A percentile compares a stretch with the other conserved stretches of the same genome.
These are phyloP conservation scores for Diplodia intermedia DNA, from an alignment of 2,329 filamentous ascomycete species.

Conservation along the genomic window DNA sequence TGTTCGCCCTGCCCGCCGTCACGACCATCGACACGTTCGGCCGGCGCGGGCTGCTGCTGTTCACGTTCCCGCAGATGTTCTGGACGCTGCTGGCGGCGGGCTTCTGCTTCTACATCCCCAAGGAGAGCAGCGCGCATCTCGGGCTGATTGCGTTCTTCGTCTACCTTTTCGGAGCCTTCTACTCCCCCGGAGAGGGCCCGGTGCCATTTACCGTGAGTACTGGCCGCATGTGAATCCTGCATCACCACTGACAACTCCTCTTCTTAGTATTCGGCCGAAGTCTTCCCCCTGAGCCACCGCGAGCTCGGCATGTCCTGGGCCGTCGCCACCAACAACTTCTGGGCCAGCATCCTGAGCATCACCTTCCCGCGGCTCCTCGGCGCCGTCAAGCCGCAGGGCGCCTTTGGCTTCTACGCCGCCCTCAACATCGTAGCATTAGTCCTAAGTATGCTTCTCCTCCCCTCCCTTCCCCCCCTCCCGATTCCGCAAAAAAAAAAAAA, in stretches of 20 bases:
- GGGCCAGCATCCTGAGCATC: constrained; percentile 64
- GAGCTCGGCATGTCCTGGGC: constrained; percentile 75
- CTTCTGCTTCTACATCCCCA: constrained; percentile 61
- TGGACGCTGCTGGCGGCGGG: constrained; percentile 57
- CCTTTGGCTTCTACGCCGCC: constrained; percentile 67
- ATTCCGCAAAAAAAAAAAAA: neutral
- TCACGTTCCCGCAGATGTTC: constrained; percentile 61
- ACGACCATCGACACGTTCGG: constrained; percentile 65
- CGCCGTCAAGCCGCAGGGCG: constrained; percentile 59
- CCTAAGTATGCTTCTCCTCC: constrained; percentile 53
- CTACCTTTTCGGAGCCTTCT: constrained; percentile 60
- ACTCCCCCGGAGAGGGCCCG: constrained; percentile 54
- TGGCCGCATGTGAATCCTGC: neutral
- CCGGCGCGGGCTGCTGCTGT: constrained; percentile 57
- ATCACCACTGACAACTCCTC: neutral
- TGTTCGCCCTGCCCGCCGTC: constrained; percentile 65
- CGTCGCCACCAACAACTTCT: constrained; percentile 70
- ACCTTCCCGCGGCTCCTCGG: constrained; percentile 66
- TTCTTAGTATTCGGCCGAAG: constrained; percentile 66
- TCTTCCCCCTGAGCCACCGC: constrained; percentile 73
- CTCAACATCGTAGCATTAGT: constrained; percentile 67
- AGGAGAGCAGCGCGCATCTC: constrained; percentile 49
- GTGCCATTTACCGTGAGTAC: constrained; percentile 65
- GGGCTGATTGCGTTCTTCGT: constrained; percentile 63
- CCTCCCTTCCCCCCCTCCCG: constrained; percentile 55